Conservation (phyloP, 257 asterid genomes). For the Catharanthus roseus region DNA sequence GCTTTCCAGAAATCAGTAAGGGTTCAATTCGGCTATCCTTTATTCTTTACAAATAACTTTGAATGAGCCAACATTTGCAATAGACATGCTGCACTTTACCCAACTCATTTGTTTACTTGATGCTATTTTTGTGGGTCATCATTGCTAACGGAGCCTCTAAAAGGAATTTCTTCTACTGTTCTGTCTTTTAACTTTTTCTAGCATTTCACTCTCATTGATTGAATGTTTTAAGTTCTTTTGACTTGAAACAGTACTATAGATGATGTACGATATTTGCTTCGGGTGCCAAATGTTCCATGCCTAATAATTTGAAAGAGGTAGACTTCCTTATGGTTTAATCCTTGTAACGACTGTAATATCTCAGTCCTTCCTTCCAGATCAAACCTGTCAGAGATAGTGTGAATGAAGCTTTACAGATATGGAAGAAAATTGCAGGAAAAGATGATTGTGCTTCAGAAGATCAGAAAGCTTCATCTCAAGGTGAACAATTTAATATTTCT, state of each 20-base stretch:
- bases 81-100: neutral
- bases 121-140: neutral
- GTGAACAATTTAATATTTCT: constrained; percentile 29
- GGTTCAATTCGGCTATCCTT: neutral
- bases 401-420: constrained; percentile 90
- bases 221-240: neutral
- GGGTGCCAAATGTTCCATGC: neutral
- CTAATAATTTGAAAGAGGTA: neutral
- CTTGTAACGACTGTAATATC: constrained; percentile 9
- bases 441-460: constrained; percentile 77
- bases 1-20: neutral
- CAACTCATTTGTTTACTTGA: neutral
- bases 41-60: neutral
- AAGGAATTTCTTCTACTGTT: neutral
- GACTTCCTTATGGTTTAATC: constrained; percentile 9
- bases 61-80: neutral
- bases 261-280: neutral
- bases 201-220: neutral
- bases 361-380: constrained; percentile 38
- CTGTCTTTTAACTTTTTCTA: neutral
- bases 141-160: neutral
- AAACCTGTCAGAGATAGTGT: constrained; percentile 93
- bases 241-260: neutral
- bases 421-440: constrained; percentile 89
- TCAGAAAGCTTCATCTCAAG: constrained; percentile 55